Conservation (phyloP, 768 basidiomycete genomes). For the Russula lepida region DNA sequence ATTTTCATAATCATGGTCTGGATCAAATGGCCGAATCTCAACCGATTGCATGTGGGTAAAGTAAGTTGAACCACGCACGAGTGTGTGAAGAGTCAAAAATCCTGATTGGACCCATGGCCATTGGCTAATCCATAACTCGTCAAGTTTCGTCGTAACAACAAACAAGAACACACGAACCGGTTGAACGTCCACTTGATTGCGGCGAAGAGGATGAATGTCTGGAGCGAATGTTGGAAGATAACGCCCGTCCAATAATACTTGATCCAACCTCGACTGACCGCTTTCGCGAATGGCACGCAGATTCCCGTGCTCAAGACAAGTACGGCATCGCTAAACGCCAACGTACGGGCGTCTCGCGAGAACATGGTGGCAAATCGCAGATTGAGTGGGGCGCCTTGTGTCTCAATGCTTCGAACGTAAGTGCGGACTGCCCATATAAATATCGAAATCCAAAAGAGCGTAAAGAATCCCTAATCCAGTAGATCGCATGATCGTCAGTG, state of each 20-base stretch:
- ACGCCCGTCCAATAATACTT: constrained; percentile 70
- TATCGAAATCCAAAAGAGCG: constrained; percentile 88
- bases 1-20: constrained; percentile 90
- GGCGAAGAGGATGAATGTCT: constrained; percentile 60
- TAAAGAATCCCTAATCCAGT: constrained; percentile 72
- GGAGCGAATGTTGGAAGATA: constrained; percentile 71
- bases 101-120: constrained; percentile 99
- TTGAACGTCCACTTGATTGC: constrained; percentile 90
- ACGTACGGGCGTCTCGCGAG: constrained; percentile 71
- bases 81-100: constrained; percentile 77
- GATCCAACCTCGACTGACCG: constrained; percentile 70
- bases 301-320: constrained; percentile 68
- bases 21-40: background rate
- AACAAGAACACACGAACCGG: constrained; percentile 33
- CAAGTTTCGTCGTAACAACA: background rate
- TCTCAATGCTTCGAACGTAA: constrained; percentile 67
- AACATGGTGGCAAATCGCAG: constrained; percentile 80
- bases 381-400: constrained; percentile 69
- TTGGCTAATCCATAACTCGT: constrained; percentile 38
- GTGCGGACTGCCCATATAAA: constrained; percentile 75
- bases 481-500: background rate
- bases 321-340: constrained; percentile 77
- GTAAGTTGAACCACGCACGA: constrained; percentile 39
- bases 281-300: constrained; percentile 80
- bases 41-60: background rate